Percentiles rank a stretch among this genome's conserved stretches.
Conservation (phyloP, 148 eudicot species). For the Amaranthus hypochondriacus region DNA sequence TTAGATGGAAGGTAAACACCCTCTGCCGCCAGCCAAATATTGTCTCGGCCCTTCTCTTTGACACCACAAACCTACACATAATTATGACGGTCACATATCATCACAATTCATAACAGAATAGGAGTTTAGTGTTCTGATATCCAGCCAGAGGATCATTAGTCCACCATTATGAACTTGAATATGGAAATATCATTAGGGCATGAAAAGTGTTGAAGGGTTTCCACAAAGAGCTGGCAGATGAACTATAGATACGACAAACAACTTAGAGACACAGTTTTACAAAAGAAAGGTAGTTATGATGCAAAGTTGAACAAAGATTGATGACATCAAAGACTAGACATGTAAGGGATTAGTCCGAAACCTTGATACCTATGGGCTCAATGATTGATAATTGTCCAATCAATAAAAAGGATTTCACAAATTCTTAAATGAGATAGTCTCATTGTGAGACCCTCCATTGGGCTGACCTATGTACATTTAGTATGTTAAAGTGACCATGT, state of each 20-base stretch:
- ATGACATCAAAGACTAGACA: background rate
- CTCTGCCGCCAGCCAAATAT: slow-evolving; percentile 71
- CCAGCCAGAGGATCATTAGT: background rate
- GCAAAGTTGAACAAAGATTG: background rate
- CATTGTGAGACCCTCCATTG: too few species aligned
- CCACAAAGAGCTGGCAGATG: background rate
- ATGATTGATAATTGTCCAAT: background rate
- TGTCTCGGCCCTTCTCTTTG: slow-evolving; percentile 52
- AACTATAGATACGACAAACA: background rate
- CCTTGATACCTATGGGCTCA: background rate
- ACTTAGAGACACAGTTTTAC: too few species aligned
- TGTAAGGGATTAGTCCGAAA: background rate
- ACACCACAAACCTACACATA: slow-evolving; percentile 66
- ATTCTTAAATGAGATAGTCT: too few species aligned
- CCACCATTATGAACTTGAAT: background rate
- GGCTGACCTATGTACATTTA: too few species aligned
- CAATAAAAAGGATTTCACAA: background rate
- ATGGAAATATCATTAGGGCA: background rate
- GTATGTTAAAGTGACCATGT: too few species aligned
- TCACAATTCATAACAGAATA: background rate
- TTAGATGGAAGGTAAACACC: slow-evolving; percentile 62
- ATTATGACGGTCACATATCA: background rate
- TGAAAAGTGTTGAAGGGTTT: background rate
- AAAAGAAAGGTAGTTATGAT: background rate
- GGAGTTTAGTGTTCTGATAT: background rate